Evolutionary conservation across 805 yeast species (phyloP), one percentile per base, ranked within the genome.

Genomic region (Hanseniaspora clermontiae): DNA sequence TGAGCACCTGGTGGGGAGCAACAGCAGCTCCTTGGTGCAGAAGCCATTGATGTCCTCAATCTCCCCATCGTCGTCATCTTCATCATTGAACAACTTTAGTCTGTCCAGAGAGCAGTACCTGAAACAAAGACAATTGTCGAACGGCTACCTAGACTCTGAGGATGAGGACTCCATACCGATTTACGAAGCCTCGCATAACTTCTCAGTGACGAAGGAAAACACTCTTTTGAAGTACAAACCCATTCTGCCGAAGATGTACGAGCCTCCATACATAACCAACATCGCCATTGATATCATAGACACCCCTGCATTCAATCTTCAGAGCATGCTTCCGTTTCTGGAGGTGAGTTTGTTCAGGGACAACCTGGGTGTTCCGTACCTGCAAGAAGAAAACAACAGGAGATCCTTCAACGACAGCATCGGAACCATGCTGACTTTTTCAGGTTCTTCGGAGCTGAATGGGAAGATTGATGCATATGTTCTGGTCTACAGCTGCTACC

Each of bases 381-480:
- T 52, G 17, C 56, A 29, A 0, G 46, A 52, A 3, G 56, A 52
- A 19, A 20, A 31, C 20, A 52, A 45, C 32, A 52, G 47, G 37
- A 37, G 50, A 29, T 7, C 32, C 14, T 52, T 43, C 24, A 52
- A 52, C 19, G 56, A 52, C 10, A 52, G 31, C 20, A 42, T 52
- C 6, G 81, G 80, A 53, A 85, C 90, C 2, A 66, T 85, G 56
- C 66, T 85, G 12, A 86, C 83, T 3, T 91, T 88, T 5, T 81
- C 87, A 40, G 93, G 93, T 1, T 86, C 89, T 5, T 78, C 87
- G 45, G 91, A 84, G 59, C 67, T 85, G 61, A 84, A 85, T 64
- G 90, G 89, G 5, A 74, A 79, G 36, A 76, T 85, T n/a, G 84
- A 83, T 64, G 91, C 90, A 0, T 85, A 85, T 65, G 72, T 83